A percentile compares a stretch with the other conserved stretches of the same genome.
Conservation (phyloP, 2,329 filamentous ascomycete species). For the Aspergillus intermedius region DNA sequence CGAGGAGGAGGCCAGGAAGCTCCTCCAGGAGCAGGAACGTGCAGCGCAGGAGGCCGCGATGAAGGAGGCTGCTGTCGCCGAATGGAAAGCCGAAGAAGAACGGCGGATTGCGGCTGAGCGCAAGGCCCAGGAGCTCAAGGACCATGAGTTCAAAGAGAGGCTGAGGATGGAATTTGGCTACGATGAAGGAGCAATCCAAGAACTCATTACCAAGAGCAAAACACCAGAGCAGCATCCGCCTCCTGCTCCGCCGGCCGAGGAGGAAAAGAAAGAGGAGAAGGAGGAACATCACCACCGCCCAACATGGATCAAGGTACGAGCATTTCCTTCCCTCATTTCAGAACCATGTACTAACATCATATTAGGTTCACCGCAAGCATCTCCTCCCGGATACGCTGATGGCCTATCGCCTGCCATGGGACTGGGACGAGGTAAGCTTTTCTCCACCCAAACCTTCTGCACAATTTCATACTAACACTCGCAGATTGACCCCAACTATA, state of each 20-base stretch:
- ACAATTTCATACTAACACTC: conserved; percentile 1
- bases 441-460: not conserved
- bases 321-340: not conserved
- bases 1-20: conserved; percentile 42
- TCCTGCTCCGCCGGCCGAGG: conserved; percentile 10
- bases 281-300: conserved; percentile 23
- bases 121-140: conserved; percentile 24
- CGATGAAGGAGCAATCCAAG: conserved; percentile 37
- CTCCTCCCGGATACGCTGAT: conserved; percentile 42
- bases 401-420: conserved; percentile 41
- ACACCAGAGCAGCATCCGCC: conserved; percentile 24
- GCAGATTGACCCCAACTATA: conserved; percentile 57
- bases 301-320: conserved; percentile 40
- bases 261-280: conserved; percentile 23
- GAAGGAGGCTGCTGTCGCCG: conserved; percentile 37
- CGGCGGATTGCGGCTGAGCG: conserved; percentile 23
- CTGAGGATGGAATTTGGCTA: conserved; percentile 36
- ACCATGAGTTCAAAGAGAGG: conserved; percentile 30
- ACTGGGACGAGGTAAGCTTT: conserved; percentile 40
- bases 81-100: conserved; percentile 30
- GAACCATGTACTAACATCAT: not conserved
- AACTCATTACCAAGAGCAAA: conserved; percentile 35
- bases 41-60: conserved; percentile 25
- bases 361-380: conserved; percentile 40
- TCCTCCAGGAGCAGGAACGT: conserved; percentile 27